Evolutionary conservation across 257 asterid species (phyloP), one percentile per base, ranked within the genome.

Genomic region (Cordia subcordata): DNA sequence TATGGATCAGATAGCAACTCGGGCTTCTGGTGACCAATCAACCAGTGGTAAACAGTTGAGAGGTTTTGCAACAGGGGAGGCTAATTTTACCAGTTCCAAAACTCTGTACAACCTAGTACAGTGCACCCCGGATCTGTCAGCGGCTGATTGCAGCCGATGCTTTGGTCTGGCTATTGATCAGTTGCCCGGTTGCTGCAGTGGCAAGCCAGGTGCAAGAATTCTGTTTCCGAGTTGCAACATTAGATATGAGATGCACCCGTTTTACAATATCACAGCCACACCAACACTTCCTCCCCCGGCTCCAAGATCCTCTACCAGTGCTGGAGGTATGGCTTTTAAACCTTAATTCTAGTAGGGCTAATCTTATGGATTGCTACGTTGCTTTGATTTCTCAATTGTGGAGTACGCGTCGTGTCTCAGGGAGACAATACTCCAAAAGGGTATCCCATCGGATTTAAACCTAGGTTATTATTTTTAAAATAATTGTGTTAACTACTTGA

Each of bases 201-300:
- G 44, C 4, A 32, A 0, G 8, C 63, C 0, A 57, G 75, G 75
- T 0, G 60, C 16, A 1, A 49, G 59, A 55, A 55, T 42, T 55
- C 11, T 64, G 50, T 17, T 4, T 37, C 52, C 72, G 9, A 73
- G 49, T 53, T 73, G 75, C 17, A 60, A 8, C 9, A 9, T 73
- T 20, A 42, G 75, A 57, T 69, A 56, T 42, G 79, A 69, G 54
- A 5, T 10, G 8, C 53, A 33, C 21, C 17, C 13, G 0, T 74
- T 42, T 42, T 42, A 0, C 23, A n/a, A n/a, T n/a, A n/a, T n/a
- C n/a, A n/a, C n/a, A n/a, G n/a, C 35, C 35, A 27, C 35, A 27
- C 35, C 35, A 27, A 3, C 35, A 27, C 35, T 6, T 27, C 35
- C 35, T 27, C 3, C 35, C 6, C 35, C 35, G 6, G 35, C 35